These are phyloP conservation scores for Prillingera fragicola DNA, from an alignment of 1,284 basidiomycete genomes.

Conservation along the genomic window DNA sequence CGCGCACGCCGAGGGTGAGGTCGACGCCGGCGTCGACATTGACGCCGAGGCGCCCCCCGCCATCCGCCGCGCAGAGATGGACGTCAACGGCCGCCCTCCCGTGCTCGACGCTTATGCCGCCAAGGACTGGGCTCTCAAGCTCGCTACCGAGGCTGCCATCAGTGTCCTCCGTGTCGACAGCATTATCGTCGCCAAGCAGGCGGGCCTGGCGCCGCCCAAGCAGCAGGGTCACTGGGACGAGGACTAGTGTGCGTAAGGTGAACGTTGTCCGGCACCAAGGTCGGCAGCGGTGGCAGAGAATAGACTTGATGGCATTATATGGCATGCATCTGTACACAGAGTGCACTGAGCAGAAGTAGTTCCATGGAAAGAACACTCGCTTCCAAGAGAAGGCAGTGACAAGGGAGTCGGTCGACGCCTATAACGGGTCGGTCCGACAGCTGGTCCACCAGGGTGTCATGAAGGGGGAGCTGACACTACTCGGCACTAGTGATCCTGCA, in stretches of 20 bases:
- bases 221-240: slow-evolving; percentile 50
- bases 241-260: slow-evolving; percentile 45
- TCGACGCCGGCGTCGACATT: slow-evolving; percentile 74
- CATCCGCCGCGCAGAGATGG: slow-evolving; percentile 20
- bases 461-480: too few species aligned
- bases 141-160: slow-evolving; percentile 80
- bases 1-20: slow-evolving; percentile 64
- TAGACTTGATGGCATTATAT: too few species aligned
- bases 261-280: too few species aligned
- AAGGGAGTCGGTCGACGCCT: too few species aligned
- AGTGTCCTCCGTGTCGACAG: slow-evolving; percentile 92
- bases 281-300: too few species aligned
- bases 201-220: slow-evolving; percentile 56
- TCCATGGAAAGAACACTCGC: too few species aligned
- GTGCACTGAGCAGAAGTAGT: too few species aligned
- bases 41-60: slow-evolving; percentile 54
- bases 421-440: too few species aligned
- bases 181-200: slow-evolving; percentile 95
- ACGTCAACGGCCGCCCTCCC: slow-evolving; percentile 9
- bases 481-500: too few species aligned
- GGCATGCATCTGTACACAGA: too few species aligned
- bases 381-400: too few species aligned
- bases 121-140: slow-evolving; percentile 49
- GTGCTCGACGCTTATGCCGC: slow-evolving; percentile 45
- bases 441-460: too few species aligned